Evolutionary conservation across 352 stramenopile genomes (phyloP).

Genomic region (Pythium dissotocum): DNA sequence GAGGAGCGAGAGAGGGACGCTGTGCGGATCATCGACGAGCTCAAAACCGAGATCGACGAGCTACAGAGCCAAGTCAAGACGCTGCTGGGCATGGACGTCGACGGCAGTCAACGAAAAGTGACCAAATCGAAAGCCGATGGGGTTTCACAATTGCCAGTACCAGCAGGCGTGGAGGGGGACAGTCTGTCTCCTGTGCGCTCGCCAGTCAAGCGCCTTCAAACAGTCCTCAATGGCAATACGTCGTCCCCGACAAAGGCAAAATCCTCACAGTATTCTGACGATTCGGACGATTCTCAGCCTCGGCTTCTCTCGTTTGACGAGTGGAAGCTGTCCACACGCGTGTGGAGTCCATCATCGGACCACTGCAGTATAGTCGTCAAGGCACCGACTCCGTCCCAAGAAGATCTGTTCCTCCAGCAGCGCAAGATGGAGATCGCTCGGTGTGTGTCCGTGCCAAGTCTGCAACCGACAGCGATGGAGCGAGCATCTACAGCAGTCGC

Average conservation of each 20-base stretch:
- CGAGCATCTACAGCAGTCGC: constrained; percentile 29
- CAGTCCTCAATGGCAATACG: neutral
- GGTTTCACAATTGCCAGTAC: too few species aligned
- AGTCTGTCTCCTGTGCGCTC: constrained; percentile 12
- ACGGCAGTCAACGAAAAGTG: neutral
- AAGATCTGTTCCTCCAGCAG: constrained; percentile 26
- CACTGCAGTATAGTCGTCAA: constrained; percentile 2
- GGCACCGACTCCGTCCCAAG: constrained; percentile 37
- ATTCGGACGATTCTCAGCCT: neutral
- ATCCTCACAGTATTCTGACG: neutral
- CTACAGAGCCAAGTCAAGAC: constrained; percentile 55
- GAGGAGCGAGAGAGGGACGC: constrained; percentile 62
- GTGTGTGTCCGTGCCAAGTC: constrained; percentile 56
- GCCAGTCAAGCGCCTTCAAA: constrained; percentile 8
- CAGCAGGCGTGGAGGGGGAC: neutral
- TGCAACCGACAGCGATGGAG: constrained; percentile 64
- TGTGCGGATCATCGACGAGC: constrained; percentile 67
- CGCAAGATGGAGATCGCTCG: constrained; percentile 43
- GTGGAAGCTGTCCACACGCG: constrained; percentile 54
- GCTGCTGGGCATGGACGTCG: constrained; percentile 26
- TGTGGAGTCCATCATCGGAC: constrained; percentile 40
- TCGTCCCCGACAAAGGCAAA: constrained; percentile 11
- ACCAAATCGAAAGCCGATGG: neutral
- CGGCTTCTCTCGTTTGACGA: constrained; percentile 54
- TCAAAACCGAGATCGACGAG: constrained; percentile 58